Evolutionary conservation across 495 filamentous ascomycete species (phyloP), one percentile per base, ranked within the genome.

Genomic region (Podospora comata): DNA sequence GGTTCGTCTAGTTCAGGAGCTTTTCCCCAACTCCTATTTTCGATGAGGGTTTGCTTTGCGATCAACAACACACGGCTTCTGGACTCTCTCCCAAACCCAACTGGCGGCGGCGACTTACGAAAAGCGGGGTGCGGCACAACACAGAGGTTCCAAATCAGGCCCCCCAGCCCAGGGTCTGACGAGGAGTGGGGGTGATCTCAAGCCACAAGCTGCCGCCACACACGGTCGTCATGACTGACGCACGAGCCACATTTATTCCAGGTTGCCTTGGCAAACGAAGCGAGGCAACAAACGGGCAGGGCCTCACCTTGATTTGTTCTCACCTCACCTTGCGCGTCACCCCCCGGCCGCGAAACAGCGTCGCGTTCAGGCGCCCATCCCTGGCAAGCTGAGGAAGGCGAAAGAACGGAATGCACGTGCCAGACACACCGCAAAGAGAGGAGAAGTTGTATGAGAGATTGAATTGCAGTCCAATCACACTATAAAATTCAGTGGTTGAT

Each of bases 381-480:
- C 53, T 63, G 61, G 61, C 61, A 63, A 48, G 27, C 61, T 63
- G 61, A 20, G 30, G 61, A 63, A 63, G 61, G 61, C 61, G n/a
- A 63, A 63, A 63, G 61, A 63, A 63, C 9, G 28, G n/a, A 20
- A 44, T 28, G 61, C 61, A 63, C 61, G 61, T 63, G 61, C 61
- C 61, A 58, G 18, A 58, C 55, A 58, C 55, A 58, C 19, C 55
- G 19, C 23, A 26, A 58, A 20, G 23, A 20, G 18, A 58, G 19
- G 4, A 56, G 15, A 18, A 13, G 15, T 18, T 56, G 11, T 18
- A 0, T 56, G 15, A 9, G 5, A 23, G 55, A 26, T 26, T 58
- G 9, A 20, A 19, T 6, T 19, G 55, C 55, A 58, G 39, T 48
- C 13, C 39, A 48, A 48, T 16, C 39, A 48, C 39, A 48, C 39